phyloP scores from a whole-genome alignment of 768 basidiomycete species.

The Paxillus involutus region DNA sequence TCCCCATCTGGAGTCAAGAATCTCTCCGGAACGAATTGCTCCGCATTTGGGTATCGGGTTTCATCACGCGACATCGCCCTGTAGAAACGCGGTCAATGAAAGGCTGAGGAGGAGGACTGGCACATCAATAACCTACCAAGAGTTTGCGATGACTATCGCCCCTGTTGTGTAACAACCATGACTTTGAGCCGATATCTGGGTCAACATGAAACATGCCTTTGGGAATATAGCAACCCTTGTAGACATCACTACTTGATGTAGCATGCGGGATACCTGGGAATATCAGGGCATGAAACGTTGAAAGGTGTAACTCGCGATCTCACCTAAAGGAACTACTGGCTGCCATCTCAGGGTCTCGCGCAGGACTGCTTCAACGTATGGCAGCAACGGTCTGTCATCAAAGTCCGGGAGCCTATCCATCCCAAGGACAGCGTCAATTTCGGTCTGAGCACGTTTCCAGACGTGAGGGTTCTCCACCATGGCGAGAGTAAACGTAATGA shows the following conservation, averaged over 20 bases:
- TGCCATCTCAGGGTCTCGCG: slow-evolving; percentile 13
- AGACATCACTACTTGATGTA: slow-evolving; percentile 37
- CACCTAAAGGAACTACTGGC: slow-evolving; percentile 6
- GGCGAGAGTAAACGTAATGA: slow-evolving; percentile 10
- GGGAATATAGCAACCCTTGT: slow-evolving; percentile 50
- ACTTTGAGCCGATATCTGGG: background rate
- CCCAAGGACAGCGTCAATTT: slow-evolving; percentile 10
- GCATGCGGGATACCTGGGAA: slow-evolving; percentile 18
- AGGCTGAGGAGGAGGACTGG: too few species aligned
- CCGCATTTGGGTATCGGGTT: slow-evolving; percentile 13
- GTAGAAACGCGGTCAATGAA: background rate
- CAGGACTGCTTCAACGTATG: slow-evolving; percentile 12
- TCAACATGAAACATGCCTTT: slow-evolving; percentile 30
- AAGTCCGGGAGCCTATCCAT: slow-evolving; percentile 8
- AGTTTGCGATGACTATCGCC: slow-evolving; percentile 11
- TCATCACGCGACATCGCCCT: slow-evolving; percentile 22
- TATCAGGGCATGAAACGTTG: background rate
- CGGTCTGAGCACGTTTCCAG: slow-evolving; percentile 9
- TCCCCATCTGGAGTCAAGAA: slow-evolving; percentile 1
- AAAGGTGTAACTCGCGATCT: background rate
- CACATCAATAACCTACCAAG: slow-evolving; percentile 5
- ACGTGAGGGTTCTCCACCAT: slow-evolving; percentile 13
- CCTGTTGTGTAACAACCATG: slow-evolving; percentile 1
- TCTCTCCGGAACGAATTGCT: slow-evolving; percentile 12
- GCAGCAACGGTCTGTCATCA: slow-evolving; percentile 4